Base-by-base conservation (phyloP, 768 basidiomycete species). In the Trametes cinnabarina region DNA sequence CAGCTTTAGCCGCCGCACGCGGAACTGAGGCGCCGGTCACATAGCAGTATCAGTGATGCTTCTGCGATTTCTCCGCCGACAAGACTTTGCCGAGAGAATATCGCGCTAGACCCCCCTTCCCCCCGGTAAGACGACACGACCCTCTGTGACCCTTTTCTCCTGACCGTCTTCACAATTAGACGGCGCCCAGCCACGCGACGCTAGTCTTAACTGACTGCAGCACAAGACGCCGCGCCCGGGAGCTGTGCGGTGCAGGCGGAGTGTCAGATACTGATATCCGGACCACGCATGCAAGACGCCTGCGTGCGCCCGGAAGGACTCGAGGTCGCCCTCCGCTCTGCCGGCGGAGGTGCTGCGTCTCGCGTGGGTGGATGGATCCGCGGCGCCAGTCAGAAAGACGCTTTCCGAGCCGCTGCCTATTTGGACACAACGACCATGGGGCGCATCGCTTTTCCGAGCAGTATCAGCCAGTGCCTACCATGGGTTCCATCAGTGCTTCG, bases 311-410 rank as follows among this genome's bases (percentile, higher is more conserved):
- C 30, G 2, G 30, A 32, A 32, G 30, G 30, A 32, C n/a, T n/a
- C n/a, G n/a, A n/a, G 30, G 6, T 32, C 30, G 30, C 30, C 12
- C 44, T 2, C 23, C 20, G 8, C 9, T 25, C 23, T 3, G 7
- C 23, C 25, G 22, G 44, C 22, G 22, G 44, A 12, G 23, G 44
- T 23, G 44, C 26, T 23, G 44, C 44, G 23, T 46, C 14, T 32
- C 30, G 30, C 37, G 37, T n/a, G 37, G 14, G 37, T 15, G 37
- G 37, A 39, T 8, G 47, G 11, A 28, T n/a, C 41, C 48, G 41
- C 42, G 50, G 57, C 58, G 58, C 51, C 58, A 48, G 58, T 59
- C 58, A 59, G 30, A 59, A 53, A 59, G 51, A 59, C 58, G 58
- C 51, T 59, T 58, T 46, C 51, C 43, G 42, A 14, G 34, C 35